These are phyloP conservation scores for Naganishia kalamii DNA, from an alignment of 768 basidiomycete species.

Conservation along the genomic window DNA sequence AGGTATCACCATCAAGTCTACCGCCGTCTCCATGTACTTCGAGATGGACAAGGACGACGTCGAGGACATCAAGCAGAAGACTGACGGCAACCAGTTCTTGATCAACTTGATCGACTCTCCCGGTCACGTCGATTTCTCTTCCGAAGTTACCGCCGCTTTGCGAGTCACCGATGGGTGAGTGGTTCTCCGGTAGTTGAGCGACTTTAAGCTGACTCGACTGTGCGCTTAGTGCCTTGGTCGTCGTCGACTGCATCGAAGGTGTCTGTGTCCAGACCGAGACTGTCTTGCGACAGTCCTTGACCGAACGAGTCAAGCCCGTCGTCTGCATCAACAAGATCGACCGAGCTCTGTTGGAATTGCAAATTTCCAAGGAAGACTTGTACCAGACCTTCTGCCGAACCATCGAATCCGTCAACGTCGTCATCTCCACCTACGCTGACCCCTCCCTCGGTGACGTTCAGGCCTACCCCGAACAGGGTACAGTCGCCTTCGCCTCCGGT, in stretches of 20 bases:
- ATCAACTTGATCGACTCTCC: conserved; percentile 99
- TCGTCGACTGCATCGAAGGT: conserved; percentile 98
- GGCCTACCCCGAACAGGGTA: conserved; percentile 96
- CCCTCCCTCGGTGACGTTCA: conserved; percentile 91
- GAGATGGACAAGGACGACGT: conserved; percentile 87
- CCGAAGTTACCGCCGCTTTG: conserved; percentile 98
- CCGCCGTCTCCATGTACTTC: conserved; percentile 99
- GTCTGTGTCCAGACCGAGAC: conserved; percentile 99
- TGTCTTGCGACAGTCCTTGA: conserved; percentile 90
- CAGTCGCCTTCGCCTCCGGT: conserved; percentile 97
- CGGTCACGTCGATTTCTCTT: conserved; percentile 99
- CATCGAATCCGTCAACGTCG: conserved; percentile 95
- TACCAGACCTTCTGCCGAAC: conserved; percentile 98
- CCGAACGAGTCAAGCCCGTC: conserved; percentile 98
- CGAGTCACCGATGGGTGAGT: conserved; percentile 83
- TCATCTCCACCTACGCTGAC: conserved; percentile 95
- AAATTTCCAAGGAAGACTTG: conserved; percentile 91
- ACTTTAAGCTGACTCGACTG: neutral
- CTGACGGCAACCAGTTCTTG: conserved; percentile 88
- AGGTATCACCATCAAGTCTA: conserved; percentile 99
- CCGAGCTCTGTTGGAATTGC: conserved; percentile 95
- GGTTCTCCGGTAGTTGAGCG: neutral
- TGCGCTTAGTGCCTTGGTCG: conserved; percentile 75
- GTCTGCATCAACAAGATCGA: conserved; percentile 99
- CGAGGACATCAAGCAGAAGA: conserved; percentile 82